Conservation (phyloP, 1,139 yeast genomes). For the Scheffersomyces segobiensis region DNA sequence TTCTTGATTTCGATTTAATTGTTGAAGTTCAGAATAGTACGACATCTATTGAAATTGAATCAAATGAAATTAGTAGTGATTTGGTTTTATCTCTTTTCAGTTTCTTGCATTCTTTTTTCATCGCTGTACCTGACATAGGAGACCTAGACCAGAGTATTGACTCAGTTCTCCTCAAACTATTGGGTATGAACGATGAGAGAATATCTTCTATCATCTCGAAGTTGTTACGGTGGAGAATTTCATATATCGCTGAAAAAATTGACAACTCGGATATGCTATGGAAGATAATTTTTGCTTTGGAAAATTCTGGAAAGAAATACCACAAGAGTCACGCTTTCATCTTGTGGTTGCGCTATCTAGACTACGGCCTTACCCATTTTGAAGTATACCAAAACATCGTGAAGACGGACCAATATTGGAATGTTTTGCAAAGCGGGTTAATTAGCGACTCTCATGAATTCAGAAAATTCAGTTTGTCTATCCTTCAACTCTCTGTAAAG, state of each 20-base stretch:
- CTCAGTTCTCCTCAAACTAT: constrained; percentile 25
- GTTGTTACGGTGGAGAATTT: constrained; percentile 51
- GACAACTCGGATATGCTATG: constrained; percentile 34
- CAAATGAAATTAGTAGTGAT: constrained; percentile 4
- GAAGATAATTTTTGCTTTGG: constrained; percentile 43
- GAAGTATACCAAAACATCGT: constrained; percentile 34
- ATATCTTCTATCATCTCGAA: constrained; percentile 37
- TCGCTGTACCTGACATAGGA: constrained; percentile 5
- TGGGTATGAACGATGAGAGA: constrained; percentile 32
- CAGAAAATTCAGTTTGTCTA: constrained; percentile 69
- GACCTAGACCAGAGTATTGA: constrained; percentile 17
- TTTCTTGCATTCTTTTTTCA: constrained; percentile 19
- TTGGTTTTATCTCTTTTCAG: constrained; percentile 9
- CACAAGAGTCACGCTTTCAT: constrained; percentile 48
- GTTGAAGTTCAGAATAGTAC: not conserved
- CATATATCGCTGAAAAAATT: constrained; percentile 23
- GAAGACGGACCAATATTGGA: constrained; percentile 53
- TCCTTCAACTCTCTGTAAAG: constrained; percentile 62
- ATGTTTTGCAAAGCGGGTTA: constrained; percentile 55
- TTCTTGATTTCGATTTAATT: constrained; percentile 16
- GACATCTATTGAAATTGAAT: not conserved
- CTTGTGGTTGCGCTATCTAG: constrained; percentile 57
- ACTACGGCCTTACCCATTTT: constrained; percentile 15
- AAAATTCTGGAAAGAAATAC: constrained; percentile 24
- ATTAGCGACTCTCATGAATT: constrained; percentile 63